These are phyloP conservation scores for Marvania coccoides DNA, from an alignment of 139 green algal species.

Conservation along the genomic window DNA sequence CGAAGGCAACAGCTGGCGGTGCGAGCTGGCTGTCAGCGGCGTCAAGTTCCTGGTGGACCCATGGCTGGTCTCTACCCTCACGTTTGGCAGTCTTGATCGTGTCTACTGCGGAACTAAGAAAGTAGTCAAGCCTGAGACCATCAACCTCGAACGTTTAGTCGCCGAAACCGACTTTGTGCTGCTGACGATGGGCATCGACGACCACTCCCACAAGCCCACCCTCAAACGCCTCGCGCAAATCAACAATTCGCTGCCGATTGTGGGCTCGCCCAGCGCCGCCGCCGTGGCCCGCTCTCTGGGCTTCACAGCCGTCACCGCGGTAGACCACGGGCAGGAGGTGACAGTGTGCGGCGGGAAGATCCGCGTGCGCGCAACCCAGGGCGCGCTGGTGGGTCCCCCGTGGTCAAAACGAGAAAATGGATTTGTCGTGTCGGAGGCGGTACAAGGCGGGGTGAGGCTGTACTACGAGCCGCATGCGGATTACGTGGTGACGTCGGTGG, in stretches of 20 bases:
- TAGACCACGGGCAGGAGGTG: conserved; percentile 48
- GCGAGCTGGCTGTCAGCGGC: conserved; percentile 53
- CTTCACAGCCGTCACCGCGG: conserved; percentile 48
- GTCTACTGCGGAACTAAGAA: conserved; percentile 63
- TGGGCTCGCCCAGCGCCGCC: conserved; percentile 56
- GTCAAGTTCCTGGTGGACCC: conserved; percentile 72
- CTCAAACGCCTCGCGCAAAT: conserved; percentile 47
- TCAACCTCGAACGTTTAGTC: conserved; percentile 44
- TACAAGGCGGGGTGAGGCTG: conserved; percentile 17
- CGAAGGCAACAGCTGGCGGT: conserved; percentile 60
- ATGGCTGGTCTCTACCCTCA: conserved; percentile 71
- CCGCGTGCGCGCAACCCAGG: conserved; percentile 47
- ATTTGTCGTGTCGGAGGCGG: conserved; percentile 46
- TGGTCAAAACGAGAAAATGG: conserved; percentile 72
- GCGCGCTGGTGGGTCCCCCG: conserved; percentile 70
- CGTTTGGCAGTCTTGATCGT: conserved; percentile 59
- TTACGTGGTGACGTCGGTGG: conserved; percentile 30
- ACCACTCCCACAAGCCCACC: conserved; percentile 73
- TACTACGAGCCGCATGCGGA: conserved; percentile 75
- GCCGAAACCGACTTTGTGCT: conserved; percentile 57
- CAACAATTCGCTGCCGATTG: conserved; percentile 51
- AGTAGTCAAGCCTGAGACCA: conserved; percentile 1
- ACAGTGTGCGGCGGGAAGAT: conserved; percentile 43
- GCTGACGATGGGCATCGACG: conserved; percentile 64
- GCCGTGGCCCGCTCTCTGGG: conserved; percentile 44